Evolutionary conservation across 352 stramenopile genomes (phyloP).

Genomic region (Globisporangium echinulatum): DNA sequence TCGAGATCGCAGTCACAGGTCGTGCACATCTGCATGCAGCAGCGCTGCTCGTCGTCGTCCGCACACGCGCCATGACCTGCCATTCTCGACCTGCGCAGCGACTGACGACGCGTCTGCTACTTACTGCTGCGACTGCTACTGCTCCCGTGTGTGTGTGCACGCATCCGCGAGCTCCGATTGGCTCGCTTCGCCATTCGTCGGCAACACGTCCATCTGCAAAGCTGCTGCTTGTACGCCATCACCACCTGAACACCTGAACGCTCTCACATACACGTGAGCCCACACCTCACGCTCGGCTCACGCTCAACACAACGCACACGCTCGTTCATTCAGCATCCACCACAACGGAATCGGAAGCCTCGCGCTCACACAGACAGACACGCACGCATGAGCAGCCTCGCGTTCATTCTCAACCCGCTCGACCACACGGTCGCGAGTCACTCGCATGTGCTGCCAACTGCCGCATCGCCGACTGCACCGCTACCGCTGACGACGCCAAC

Average conservation of each 20-base stretch:
- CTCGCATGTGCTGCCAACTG: not conserved
- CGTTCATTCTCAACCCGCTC: slow-evolving; percentile 18
- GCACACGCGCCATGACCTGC: too few relatives aligned
- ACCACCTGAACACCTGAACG: not conserved
- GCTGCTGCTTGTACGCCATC: not conserved
- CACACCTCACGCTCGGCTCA: not conserved
- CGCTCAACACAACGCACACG: not conserved
- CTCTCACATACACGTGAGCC: not conserved
- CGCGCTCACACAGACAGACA: not conserved
- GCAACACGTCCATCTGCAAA: not conserved
- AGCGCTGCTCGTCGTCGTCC: too few relatives aligned
- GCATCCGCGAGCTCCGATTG: slow-evolving; percentile 1
- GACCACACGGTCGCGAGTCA: not conserved
- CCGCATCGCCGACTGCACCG: not conserved
- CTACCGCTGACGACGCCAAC: not conserved
- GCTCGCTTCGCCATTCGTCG: not conserved
- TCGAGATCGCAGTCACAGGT: not conserved
- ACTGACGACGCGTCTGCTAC: not conserved
- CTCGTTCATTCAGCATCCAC: not conserved
- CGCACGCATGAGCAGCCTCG: slow-evolving; percentile 11
- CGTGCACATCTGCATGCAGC: too few relatives aligned
- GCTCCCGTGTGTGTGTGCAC: not conserved
- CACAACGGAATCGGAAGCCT: slow-evolving; percentile 2
- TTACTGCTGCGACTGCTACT: too few relatives aligned
- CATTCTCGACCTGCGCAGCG: too few relatives aligned